Base-by-base conservation (phyloP, 1,284 basidiomycete species). In the Leccinum solheimii region DNA sequence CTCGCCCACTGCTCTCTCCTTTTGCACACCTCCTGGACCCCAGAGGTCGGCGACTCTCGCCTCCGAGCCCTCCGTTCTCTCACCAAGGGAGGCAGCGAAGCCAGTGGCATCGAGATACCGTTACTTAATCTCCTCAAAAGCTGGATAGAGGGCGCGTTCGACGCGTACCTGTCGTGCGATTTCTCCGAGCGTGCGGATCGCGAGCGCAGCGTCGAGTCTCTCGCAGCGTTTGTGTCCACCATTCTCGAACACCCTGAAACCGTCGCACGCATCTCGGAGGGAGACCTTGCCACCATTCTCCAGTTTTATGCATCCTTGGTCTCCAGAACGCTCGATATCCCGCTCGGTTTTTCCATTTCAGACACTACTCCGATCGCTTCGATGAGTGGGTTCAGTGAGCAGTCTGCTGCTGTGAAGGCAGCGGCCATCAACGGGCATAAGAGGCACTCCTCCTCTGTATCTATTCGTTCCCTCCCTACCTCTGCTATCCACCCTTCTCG, bases 31-130 rank as follows among this genome's bases (percentile, higher is more conserved):
- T 70, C 78, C 0, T 91, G 90, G 90, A 78, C 76, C 2, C 64
- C 74, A 16, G 90, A 91, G 30, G 73, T 89, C 1, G 91, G 90
- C 81, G 88, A 91, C 65, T 76, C 83, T 2, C 82, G 87, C 21
- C 83, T 87, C 69, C 87, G 85, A 64, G 88, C 90, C 3, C 74
- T 91, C 3, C 73, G 81, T 5, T 82, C 86, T 0, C 77, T 92
- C 54, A 86, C 86, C 26, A 80, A 78, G 60, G 80, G 78, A 36
- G 87, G 86, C 13, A 68, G 76, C 4, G 85, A 88, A 54, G 80
- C 86, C n/a, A 72, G 84, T 19, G 90, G 89, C 5, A 81, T 90
- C 64, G 90, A 91, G 71, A 72, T 78, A 8, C 73, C 77, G 23
- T 69, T 90, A 30, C 74, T 91, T 16, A 74, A 77, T 40, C 70